Percentiles rank a stretch among this genome's conserved stretches.
Conservation (phyloP, 164 flowering plant species). For the Houttuynia cordata region DNA sequence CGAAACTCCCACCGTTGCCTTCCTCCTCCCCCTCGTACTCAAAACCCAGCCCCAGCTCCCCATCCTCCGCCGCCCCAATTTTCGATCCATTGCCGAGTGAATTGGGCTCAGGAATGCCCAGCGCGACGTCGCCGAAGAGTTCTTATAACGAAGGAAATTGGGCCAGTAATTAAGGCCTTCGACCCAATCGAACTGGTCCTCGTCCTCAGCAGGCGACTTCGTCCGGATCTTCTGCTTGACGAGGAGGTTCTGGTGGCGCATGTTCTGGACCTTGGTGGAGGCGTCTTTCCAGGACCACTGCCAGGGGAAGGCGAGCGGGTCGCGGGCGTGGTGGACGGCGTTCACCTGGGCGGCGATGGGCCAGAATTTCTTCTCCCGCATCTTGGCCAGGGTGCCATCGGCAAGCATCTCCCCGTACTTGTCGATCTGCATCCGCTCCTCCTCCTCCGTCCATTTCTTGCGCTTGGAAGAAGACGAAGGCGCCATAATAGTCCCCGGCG, state of each 20-base stretch:
- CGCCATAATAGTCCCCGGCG: no score
- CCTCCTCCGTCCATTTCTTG: conserved; percentile 94
- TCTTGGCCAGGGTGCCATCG: conserved; percentile 54
- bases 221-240: conserved; percentile 88
- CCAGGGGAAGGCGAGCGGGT: conserved; percentile 66
- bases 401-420: conserved; percentile 65
- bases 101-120: conserved; percentile 15
- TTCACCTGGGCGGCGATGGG: conserved; percentile 71
- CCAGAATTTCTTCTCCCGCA: conserved; percentile 73
- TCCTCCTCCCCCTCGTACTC: conserved; percentile 60
- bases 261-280: conserved; percentile 89
- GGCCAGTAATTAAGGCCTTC: conserved; percentile 82
- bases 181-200: conserved; percentile 61
- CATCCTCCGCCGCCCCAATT: conserved; percentile 26
- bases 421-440: conserved; percentile 75
- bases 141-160: conserved; percentile 74
- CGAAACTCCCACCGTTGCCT: conserved; percentile 43
- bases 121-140: conserved; percentile 68
- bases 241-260: conserved; percentile 84
- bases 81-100: background rate
- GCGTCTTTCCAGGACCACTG: conserved; percentile 94
- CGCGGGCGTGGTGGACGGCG: conserved; percentile 51
- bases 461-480: conserved; percentile 37
- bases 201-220: background rate
- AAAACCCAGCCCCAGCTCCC: conserved; percentile 47